These are phyloP conservation scores for Astragalus glycyphyllos DNA, from an alignment of 306 rosid species.

Conservation along the genomic window DNA sequence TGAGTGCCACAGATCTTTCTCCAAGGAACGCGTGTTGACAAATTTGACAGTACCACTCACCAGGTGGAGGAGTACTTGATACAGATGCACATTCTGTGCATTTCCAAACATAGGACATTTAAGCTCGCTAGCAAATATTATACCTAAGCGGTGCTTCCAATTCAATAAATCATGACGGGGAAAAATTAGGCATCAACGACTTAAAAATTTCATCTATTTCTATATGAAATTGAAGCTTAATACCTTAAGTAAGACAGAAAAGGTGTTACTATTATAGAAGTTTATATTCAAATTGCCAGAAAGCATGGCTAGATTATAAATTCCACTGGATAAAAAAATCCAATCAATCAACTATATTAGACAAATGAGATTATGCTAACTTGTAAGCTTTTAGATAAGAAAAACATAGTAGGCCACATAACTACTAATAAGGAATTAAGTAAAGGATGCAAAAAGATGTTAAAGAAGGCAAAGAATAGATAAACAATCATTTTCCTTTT, in stretches of 20 bases:
- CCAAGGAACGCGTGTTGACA: slow-evolving; percentile 81
- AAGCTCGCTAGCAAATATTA: slow-evolving; percentile 34
- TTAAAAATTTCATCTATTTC: slow-evolving; percentile 8
- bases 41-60: slow-evolving; percentile 89
- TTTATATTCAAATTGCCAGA: slow-evolving; percentile 33
- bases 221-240: slow-evolving; percentile 23
- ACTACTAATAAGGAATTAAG: slow-evolving; percentile 6
- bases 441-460: neutral
- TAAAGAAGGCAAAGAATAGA: slow-evolving; percentile 4
- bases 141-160: slow-evolving; percentile 4
- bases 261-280: slow-evolving; percentile 10
- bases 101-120: slow-evolving; percentile 39
- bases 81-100: slow-evolving; percentile 91
- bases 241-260: slow-evolving; percentile 27
- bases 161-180: slow-evolving; percentile 34
- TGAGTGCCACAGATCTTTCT: slow-evolving; percentile 68
- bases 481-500: slow-evolving; percentile 7
- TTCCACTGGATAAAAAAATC: slow-evolving; percentile 22
- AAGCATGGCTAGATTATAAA: slow-evolving; percentile 33
- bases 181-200: neutral
- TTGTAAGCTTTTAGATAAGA: slow-evolving; percentile 16
- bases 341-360: slow-evolving; percentile 30
- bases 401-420: slow-evolving; percentile 21
- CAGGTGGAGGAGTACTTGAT: slow-evolving; percentile 79
- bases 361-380: slow-evolving; percentile 32